Conservation (phyloP, 768 basidiomycete genomes). For the Termitomyces titanicus region DNA sequence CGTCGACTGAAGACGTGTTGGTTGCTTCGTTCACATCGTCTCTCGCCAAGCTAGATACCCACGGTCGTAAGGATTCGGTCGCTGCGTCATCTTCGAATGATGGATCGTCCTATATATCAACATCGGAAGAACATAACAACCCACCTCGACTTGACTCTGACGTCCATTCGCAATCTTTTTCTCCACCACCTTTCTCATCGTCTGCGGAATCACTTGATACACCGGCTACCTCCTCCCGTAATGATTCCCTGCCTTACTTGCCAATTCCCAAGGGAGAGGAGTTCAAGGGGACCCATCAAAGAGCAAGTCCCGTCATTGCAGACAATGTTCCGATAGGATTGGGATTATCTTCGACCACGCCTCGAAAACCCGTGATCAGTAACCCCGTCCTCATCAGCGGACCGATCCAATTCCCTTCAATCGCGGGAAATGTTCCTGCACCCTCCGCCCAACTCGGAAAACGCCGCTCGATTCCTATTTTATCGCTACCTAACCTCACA, state of each 20-base stretch:
- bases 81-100: conserved; percentile 18
- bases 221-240: conserved; percentile 50
- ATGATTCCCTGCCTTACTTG: conserved; percentile 37
- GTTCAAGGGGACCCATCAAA: conserved; percentile 16
- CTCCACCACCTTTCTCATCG: conserved; percentile 50
- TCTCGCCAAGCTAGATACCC: not conserved
- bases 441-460: conserved; percentile 22
- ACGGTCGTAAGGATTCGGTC: conserved; percentile 9
- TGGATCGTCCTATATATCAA: conserved; percentile 25
- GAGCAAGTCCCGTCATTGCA: conserved; percentile 23
- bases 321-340: conserved; percentile 21
- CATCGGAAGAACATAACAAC: conserved; percentile 25
- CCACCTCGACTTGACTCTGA: conserved; percentile 8
- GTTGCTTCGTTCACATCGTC: conserved; percentile 10
- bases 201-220: conserved; percentile 61
- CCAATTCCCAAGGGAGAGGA: conserved; percentile 26
- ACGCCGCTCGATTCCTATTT: conserved; percentile 36
- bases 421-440: conserved; percentile 20
- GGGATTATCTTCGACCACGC: conserved; percentile 19
- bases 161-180: conserved; percentile 21
- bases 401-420: conserved; percentile 44
- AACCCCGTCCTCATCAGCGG: conserved; percentile 26
- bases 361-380: conserved; percentile 24
- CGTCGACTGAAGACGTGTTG: conserved; percentile 29
- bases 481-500: conserved; percentile 35